These are phyloP conservation scores for Liriodendron chinense DNA, from an alignment of 164 flowering plant genomes.

Conservation along the genomic window DNA sequence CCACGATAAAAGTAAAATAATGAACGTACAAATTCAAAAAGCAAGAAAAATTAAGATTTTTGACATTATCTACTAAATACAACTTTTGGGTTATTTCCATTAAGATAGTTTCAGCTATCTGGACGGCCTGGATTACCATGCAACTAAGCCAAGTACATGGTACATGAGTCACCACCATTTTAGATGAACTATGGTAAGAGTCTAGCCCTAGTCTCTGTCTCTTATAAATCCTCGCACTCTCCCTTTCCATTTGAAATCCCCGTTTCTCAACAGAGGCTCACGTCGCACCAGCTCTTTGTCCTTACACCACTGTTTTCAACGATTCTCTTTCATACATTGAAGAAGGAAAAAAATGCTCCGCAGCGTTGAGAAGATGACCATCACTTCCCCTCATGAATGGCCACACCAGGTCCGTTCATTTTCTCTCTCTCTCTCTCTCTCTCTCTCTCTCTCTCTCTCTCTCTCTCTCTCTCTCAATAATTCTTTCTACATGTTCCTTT, in stretches of 20 bases:
- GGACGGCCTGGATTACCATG: too few relatives aligned
- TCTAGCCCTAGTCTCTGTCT: too few relatives aligned
- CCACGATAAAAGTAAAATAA: too few relatives aligned
- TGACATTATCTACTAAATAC: too few relatives aligned
- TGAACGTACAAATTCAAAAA: too few relatives aligned
- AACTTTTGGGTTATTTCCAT: too few relatives aligned
- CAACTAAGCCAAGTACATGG: too few relatives aligned
- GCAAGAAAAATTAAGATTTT: too few relatives aligned
- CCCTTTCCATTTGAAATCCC: neutral
- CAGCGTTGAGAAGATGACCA: constrained; percentile 12
- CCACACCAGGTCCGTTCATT: constrained; percentile 19
- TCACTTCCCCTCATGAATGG: constrained; percentile 24
- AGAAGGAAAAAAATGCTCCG: constrained; percentile 5
- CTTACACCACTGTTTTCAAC: constrained; percentile 21
- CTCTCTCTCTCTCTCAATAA: constrained; percentile 23
- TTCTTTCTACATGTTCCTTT: constrained; percentile 20
- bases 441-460: neutral
- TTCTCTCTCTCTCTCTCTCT: neutral
- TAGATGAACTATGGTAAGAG: too few relatives aligned
- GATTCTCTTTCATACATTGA: constrained; percentile 16
- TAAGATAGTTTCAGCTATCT: too few relatives aligned
- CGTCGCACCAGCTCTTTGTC: constrained; percentile 49
- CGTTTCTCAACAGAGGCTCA: constrained; percentile 8
- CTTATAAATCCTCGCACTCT: neutral
- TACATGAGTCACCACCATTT: too few relatives aligned